Evolutionary conservation across 192 early-diverging fungal species (phyloP).

Genomic region (Coemansia sp.): DNA sequence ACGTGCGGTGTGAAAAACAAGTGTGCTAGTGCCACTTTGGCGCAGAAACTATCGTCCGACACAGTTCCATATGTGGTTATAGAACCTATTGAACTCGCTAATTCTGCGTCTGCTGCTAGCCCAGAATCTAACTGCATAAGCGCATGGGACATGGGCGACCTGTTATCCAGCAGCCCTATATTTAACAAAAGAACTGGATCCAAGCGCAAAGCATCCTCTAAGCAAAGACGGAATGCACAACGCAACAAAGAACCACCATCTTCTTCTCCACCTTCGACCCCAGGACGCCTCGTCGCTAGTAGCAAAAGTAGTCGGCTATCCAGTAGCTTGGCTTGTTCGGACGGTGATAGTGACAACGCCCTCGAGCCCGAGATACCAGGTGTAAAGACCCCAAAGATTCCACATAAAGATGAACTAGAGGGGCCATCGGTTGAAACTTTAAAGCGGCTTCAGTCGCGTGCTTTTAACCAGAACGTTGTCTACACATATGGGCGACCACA

Average conservation of each 20-base stretch:
- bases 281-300: constrained; percentile 21
- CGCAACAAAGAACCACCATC: constrained; percentile 20
- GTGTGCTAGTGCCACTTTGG: neutral
- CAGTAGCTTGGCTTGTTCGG: constrained; percentile 20
- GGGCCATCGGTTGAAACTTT: constrained; percentile 44
- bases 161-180: constrained; percentile 23
- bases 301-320: constrained; percentile 21
- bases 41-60: neutral
- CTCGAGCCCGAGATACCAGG: neutral
- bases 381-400: constrained; percentile 2
- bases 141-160: constrained; percentile 32
- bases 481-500: constrained; percentile 51
- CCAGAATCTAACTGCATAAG: neutral
- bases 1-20: neutral
- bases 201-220: constrained; percentile 5
- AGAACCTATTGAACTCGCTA: neutral
- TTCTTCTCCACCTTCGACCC: constrained; percentile 45
- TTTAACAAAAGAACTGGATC: constrained; percentile 6
- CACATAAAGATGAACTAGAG: neutral
- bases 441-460: constrained; percentile 42
- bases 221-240: neutral
- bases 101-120: neutral
- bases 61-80: neutral
- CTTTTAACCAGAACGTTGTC: constrained; percentile 40
- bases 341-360: constrained; percentile 21